Base-by-base conservation (phyloP, 768 basidiomycete species). In the Pleurotus tuber-regium region DNA sequence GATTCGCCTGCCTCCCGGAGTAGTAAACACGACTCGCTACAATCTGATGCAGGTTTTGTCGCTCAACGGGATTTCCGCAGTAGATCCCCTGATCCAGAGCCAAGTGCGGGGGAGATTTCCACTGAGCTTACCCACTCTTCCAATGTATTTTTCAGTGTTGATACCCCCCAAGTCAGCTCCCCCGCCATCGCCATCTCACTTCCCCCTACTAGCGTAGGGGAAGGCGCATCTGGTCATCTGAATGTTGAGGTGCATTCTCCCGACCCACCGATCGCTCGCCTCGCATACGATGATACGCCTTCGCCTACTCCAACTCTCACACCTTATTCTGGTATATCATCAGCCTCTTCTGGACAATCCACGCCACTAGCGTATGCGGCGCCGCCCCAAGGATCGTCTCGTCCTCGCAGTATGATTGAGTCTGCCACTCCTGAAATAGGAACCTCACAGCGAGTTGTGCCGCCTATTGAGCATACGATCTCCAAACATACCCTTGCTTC, bases 391-490 rank as follows among this genome's bases (percentile, higher is more conserved):
- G n/a, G n/a, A n/a, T n/a, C n/a, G n/a, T n/a, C 35, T 16, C 35
- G 33, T 35, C 50, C 29, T 41, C 50, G 10, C 31, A 24, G 16
- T 28, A 33, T 31, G 24, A 18, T n/a, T 43, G 30, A 25, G 19
- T 16, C 25, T 48, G 26, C 28, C 21, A 18, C 3, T 3, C 3
- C n/a, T 35, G n/a, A n/a, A n/a, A 4, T 66, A 65, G 26, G 50
- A 60, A 9, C 66, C 66, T 24, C 53, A 19, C 21, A n/a, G 42
- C 25, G 19, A 11, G 33, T 3, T 35, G 29, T 11, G 28, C 23
- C 24, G 47, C 44, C 4, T 38, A 35, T 10, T 35, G 33, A 10
- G n/a, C 43, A 4, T 18, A n/a, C n/a, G n/a, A n/a, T n/a, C n/a
- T n/a, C n/a, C n/a, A n/a, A n/a, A n/a, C n/a, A n/a, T n/a, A 29